These are phyloP conservation scores for Hypoxylon cercidicola DNA, from an alignment of 495 filamentous ascomycete genomes.

Conservation along the genomic window DNA sequence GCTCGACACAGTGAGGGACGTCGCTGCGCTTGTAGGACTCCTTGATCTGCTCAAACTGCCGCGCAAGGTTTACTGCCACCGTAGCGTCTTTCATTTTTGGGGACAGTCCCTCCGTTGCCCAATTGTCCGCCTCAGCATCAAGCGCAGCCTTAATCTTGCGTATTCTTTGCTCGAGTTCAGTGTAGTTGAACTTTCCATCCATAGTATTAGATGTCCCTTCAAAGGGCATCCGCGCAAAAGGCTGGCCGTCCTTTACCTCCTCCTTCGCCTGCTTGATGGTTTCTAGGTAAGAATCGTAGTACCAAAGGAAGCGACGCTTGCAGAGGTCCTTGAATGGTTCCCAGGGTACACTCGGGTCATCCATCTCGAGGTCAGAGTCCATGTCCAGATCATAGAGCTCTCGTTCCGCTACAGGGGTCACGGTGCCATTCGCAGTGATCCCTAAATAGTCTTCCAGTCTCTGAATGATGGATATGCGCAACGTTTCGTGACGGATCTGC, in stretches of 20 bases:
- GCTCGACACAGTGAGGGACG: constrained; percentile 74
- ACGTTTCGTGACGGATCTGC: constrained; percentile 90
- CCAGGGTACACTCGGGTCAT: constrained; percentile 64
- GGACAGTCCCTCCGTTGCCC: constrained; percentile 74
- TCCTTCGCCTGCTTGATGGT: constrained; percentile 71
- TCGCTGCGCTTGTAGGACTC: constrained; percentile 76
- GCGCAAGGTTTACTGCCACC: constrained; percentile 81
- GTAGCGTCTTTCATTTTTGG: constrained; percentile 73
- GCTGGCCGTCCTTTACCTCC: constrained; percentile 66
- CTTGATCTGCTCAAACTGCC: constrained; percentile 85
- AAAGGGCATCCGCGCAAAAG: constrained; percentile 85
- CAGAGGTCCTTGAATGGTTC: constrained; percentile 89
- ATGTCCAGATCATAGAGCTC: constrained; percentile 63
- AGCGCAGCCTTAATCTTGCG: constrained; percentile 71
- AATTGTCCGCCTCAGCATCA: constrained; percentile 75
- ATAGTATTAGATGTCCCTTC: constrained; percentile 82
- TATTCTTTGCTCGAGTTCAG: constrained; percentile 74
- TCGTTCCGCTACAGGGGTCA: constrained; percentile 54
- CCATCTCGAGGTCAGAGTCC: constrained; percentile 53
- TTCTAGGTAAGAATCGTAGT: constrained; percentile 84
- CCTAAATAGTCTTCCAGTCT: constrained; percentile 82
- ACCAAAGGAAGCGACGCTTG: constrained; percentile 96
- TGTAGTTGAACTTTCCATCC: constrained; percentile 88
- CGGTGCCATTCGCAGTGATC: constrained; percentile 60
- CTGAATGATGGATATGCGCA: constrained; percentile 86